Base-by-base conservation (phyloP, 495 filamentous ascomycete genomes). In the Podospora conica region DNA sequence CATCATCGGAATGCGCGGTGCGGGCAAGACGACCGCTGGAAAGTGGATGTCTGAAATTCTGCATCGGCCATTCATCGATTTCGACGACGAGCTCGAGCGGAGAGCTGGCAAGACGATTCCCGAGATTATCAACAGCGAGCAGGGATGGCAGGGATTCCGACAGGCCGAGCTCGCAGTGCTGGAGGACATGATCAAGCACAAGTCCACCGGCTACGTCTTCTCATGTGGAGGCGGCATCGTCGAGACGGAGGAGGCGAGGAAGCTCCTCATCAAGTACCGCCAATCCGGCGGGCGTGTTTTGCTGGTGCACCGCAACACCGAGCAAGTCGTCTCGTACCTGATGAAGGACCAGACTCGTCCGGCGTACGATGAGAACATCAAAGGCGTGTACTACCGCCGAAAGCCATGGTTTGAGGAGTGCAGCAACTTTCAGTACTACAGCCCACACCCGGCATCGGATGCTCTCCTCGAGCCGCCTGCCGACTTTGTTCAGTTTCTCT, bases 1-100 rank as follows among this genome's bases (percentile, higher is more conserved):
- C 77, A 90, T 99, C 71, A 93, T 99, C 68, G 95, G 95, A 21
- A 99, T 99, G 95, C 87, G 95, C 67, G 95, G 96, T 70, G 96
- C 92, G 60, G 95, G 95, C 48, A 99, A 99, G 80, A 96, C 96
- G 1, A 99, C 95, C 3, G 88, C 91, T 22, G 94, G 94, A 22
- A 84, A 85, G 20, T 96, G 92, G 90, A 89, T 93, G 72, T 86
- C 87, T 3, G 83, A 84, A 66, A 82, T 90, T 25, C 82, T 99
- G 2, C 84, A 87, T 60, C 84, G 92, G 65, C 86, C 90, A 22
- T 87, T 96, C 59, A 75, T 96, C 28, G 95, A 99, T 71, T 84
- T 99, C 60, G 95, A 99, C 71, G 84, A 84, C 3, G 91, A 93
- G 71, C 83, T 99, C 56, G 95, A 99, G 77, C 79, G 78, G 21